Conservation (phyloP, 345 rosid genomes). For the Passiflora organensis region DNA sequence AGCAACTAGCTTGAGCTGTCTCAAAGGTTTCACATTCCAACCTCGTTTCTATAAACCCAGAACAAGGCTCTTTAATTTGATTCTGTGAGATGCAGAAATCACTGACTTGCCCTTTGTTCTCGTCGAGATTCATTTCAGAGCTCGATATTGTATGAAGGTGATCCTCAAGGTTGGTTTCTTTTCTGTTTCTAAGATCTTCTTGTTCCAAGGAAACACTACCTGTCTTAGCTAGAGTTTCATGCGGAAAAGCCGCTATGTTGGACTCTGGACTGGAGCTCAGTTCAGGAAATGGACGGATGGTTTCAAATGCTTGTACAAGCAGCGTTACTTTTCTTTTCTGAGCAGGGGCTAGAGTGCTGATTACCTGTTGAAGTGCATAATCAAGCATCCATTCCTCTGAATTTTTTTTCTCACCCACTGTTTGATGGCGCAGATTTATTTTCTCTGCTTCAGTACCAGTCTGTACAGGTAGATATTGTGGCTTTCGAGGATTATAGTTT, state of each 20-base stretch:
- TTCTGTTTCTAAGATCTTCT: slow-evolving; percentile 16
- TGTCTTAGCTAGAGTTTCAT: slow-evolving; percentile 32
- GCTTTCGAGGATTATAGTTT: slow-evolving; percentile 47
- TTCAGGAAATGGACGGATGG: slow-evolving; percentile 39
- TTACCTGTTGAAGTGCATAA: slow-evolving; percentile 71
- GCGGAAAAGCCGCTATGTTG: slow-evolving; percentile 27
- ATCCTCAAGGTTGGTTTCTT: slow-evolving; percentile 15
- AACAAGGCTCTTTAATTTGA: slow-evolving; percentile 6
- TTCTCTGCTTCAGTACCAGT: slow-evolving; percentile 51
- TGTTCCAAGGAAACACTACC: slow-evolving; percentile 18
- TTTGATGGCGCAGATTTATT: slow-evolving; percentile 60
- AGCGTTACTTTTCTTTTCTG: slow-evolving; percentile 73
- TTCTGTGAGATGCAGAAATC: slow-evolving; percentile 5
- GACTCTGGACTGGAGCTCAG: slow-evolving; percentile 19
- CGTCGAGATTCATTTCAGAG: slow-evolving; percentile 13
- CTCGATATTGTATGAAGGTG: slow-evolving; percentile 8
- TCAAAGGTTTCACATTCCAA: neutral
- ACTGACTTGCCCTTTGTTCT: slow-evolving; percentile 12
- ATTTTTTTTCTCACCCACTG: slow-evolving; percentile 48
- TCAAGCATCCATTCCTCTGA: slow-evolving; percentile 91
- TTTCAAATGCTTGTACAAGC: slow-evolving; percentile 85
- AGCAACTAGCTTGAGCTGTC: neutral
- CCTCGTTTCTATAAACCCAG: slow-evolving; percentile 14
- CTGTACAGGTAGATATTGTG: slow-evolving; percentile 34
- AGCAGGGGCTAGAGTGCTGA: slow-evolving; percentile 72